Percentiles rank a stretch among this genome's conserved stretches.
phyloP scores from a whole-genome alignment of 768 basidiomycete genomes.

The Termitomyces titanicus region DNA sequence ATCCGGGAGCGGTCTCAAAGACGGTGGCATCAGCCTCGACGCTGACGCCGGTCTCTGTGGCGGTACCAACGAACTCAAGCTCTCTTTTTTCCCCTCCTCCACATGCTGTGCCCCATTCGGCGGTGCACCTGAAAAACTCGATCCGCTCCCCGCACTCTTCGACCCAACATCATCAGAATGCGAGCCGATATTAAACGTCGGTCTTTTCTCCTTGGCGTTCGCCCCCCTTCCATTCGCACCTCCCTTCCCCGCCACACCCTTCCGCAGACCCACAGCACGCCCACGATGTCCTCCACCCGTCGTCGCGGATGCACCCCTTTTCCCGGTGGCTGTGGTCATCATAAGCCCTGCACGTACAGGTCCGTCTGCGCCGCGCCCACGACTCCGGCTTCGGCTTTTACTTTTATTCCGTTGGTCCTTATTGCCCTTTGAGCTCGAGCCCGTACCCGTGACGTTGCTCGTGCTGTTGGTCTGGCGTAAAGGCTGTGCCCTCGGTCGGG shows the following conservation, averaged over 20 bases:
- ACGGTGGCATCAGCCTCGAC: slow-evolving; percentile 17
- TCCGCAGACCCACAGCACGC: slow-evolving; percentile 1
- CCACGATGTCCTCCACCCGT: slow-evolving; percentile 1
- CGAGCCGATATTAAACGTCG: slow-evolving; percentile 58
- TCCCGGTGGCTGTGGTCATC: slow-evolving; percentile 8
- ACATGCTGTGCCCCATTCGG: background rate
- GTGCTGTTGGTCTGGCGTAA: slow-evolving; percentile 12
- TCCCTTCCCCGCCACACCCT: slow-evolving; percentile 1
- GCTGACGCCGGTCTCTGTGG: slow-evolving; percentile 1
- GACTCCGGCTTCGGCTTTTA: slow-evolving; percentile 13
- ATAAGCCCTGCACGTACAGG: slow-evolving; percentile 7
- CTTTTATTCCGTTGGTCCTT: slow-evolving; percentile 3
- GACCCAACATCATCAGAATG: slow-evolving; percentile 48
- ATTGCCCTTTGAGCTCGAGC: background rate
- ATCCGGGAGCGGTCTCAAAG: slow-evolving; percentile 19
- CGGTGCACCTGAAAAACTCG: slow-evolving; percentile 20
- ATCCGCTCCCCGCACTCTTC: slow-evolving; percentile 34
- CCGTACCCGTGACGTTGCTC: slow-evolving; percentile 3
- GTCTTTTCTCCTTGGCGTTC: slow-evolving; percentile 16
- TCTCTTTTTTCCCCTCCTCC: background rate
- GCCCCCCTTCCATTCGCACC: background rate
- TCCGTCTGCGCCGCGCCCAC: slow-evolving; percentile 7
- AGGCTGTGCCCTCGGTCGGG: slow-evolving; percentile 2
- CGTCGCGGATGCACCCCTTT: background rate
- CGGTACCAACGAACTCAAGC: background rate